Base-by-base conservation (phyloP, 768 basidiomycete genomes). In the Chiua virens region DNA sequence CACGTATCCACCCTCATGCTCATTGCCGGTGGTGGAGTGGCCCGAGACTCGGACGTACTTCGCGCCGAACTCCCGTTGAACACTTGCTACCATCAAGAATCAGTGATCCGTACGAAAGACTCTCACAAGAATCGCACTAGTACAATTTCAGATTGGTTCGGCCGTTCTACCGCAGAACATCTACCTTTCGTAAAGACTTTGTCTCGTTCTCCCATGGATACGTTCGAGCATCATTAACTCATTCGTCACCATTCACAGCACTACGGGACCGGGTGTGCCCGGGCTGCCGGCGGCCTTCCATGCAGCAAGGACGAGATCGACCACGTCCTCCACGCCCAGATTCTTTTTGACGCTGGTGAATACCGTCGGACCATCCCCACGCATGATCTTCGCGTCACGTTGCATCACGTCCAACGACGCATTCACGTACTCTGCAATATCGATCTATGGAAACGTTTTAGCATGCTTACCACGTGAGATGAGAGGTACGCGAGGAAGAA, bases 401-500 rank as follows among this genome's bases (percentile, higher is more conserved):
- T 83, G 85, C 96, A 99, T 99, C 18, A 99, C 91, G 41, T 88
- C 86, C 22, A 98, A 79, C 0, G 94, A 97, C 0, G 96, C 96
- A 25, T 86, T 86, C 49, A 99, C 96, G 67, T 95, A 79, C 15
- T 87, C 85, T 8, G 96, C 96, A 30, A 99, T 80, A 71, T 99
- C 96, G 52, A 83, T 94, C 96, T 98, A 63, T 10, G 27, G 37
- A 43, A 52, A 14, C 15, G n/a, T 27, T 28, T 45, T 25, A 42
- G 23, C 44, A 38, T 20, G 30, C 21, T 15, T 34, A 34, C 34
- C 34, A 17, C 34, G 34, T 34, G 34, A 34, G 34, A 34, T 13
- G 35, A 13, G 32, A 20, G 40, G 25, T 39, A 17, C 25, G n/a
- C 8, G 47, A 25, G 11, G 17, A 20, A 10, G 20, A 52, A 55